Evolutionary conservation across 176 grass and related monocot genomes (phyloP).

Genomic region (Oryza rufipogon): DNA sequence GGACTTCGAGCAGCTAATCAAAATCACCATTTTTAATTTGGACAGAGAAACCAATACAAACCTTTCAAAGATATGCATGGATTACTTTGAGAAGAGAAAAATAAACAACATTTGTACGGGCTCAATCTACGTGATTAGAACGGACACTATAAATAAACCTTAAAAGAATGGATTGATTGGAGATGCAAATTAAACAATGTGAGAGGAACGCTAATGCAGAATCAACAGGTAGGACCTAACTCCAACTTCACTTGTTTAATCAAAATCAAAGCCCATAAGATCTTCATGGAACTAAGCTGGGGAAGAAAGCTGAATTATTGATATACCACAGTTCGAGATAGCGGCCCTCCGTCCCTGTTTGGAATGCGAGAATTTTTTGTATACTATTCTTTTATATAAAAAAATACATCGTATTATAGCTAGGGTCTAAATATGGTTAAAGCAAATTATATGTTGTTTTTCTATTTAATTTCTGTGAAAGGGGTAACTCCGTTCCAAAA

Average conservation of each 20-base stretch:
- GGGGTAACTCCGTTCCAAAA: too few species aligned
- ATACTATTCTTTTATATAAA: background rate
- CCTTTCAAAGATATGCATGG: constrained; percentile 26
- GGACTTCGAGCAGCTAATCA: constrained; percentile 11
- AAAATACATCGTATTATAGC: background rate
- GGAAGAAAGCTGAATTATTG: background rate
- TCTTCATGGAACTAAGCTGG: constrained; percentile 7
- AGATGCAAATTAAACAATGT: background rate
- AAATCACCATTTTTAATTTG: constrained; percentile 11
- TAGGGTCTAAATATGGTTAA: too few species aligned
- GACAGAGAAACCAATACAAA: background rate
- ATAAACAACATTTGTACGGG: background rate
- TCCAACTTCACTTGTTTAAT: constrained; percentile 26
- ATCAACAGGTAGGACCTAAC: constrained; percentile 18
- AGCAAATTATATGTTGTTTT: too few species aligned
- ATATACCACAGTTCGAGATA: background rate
- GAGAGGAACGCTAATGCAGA: constrained; percentile 4
- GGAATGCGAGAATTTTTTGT: background rate
- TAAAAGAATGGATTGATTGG: constrained; percentile 38
- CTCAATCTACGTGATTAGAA: constrained; percentile 24
- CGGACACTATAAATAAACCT: constrained; percentile 19
- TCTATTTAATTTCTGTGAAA: too few species aligned
- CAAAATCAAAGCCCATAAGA: constrained; percentile 13
- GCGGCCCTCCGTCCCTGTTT: background rate
- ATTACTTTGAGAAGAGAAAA: constrained; percentile 1